phyloP scores from a whole-genome alignment of 2,329 filamentous ascomycete genomes.

The Penicillium sp. region DNA sequence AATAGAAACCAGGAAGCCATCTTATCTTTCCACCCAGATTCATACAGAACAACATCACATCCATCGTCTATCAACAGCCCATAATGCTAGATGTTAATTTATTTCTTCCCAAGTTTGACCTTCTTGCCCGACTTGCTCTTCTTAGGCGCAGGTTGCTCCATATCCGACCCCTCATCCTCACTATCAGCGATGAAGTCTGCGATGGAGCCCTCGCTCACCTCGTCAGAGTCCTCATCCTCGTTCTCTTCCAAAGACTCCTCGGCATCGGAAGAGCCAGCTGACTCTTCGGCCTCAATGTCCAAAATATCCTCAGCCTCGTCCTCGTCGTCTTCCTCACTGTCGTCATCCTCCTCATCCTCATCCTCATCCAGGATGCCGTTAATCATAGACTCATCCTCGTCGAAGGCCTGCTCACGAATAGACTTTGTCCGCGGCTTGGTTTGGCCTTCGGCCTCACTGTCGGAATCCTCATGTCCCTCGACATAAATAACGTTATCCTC shows the following conservation, averaged over 20 bases:
- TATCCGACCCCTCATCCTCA: slow-evolving; percentile 43
- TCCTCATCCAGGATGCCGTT: slow-evolving; percentile 43
- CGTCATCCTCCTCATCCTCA: slow-evolving; percentile 53
- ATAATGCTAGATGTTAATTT: slow-evolving; percentile 8
- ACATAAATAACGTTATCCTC: slow-evolving; percentile 82
- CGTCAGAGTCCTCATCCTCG: slow-evolving; percentile 63
- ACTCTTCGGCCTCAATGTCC: slow-evolving; percentile 47
- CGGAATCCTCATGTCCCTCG: slow-evolving; percentile 69
- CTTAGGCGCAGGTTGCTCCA: slow-evolving; percentile 33
- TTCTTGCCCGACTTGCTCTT: slow-evolving; percentile 38
- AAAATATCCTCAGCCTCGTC: slow-evolving; percentile 43
- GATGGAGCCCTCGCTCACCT: slow-evolving; percentile 56
- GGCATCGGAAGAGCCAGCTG: slow-evolving; percentile 42
- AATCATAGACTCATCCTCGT: slow-evolving; percentile 45
- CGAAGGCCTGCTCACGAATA: slow-evolving; percentile 39
- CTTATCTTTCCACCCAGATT: slow-evolving; percentile 7
- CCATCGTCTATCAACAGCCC: slow-evolving; percentile 2
- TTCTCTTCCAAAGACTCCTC: slow-evolving; percentile 59
- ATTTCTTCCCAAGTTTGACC: slow-evolving; percentile 36
- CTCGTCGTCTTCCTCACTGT: slow-evolving; percentile 57
- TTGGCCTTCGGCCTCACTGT: slow-evolving; percentile 37
- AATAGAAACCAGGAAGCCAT: slow-evolving; percentile 20
- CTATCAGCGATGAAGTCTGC: slow-evolving; percentile 50
- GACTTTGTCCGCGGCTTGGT: slow-evolving; percentile 37
- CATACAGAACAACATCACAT: slow-evolving; percentile 11